Evolutionary conservation across 2,329 filamentous ascomycete genomes (phyloP).

Genomic region (Pseudocercospora musae): DNA sequence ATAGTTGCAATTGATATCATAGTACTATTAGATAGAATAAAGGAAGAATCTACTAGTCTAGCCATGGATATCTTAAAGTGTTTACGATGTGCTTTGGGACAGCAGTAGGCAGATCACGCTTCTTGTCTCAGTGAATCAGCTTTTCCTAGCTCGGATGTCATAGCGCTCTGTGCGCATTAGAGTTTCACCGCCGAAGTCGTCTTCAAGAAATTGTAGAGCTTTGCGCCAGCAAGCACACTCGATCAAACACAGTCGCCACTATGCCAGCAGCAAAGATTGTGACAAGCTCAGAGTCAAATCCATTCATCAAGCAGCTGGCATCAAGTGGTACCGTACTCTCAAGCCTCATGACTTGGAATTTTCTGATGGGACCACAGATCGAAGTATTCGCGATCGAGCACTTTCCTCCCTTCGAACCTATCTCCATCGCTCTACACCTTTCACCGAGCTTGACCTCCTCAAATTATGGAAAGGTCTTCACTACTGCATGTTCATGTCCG

Average conservation of each 20-base stretch:
- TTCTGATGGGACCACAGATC: constrained; percentile 20
- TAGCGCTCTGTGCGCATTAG: neutral
- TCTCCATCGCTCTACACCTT: constrained; percentile 61
- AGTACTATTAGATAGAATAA: neutral
- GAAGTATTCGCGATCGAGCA: constrained; percentile 40
- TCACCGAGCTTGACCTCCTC: constrained; percentile 68
- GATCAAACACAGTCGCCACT: neutral
- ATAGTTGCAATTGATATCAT: neutral
- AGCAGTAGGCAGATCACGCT: neutral
- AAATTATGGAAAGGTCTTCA: constrained; percentile 96
- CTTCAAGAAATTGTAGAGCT: constrained; percentile 6
- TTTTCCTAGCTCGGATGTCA: neutral
- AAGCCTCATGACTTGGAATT: neutral
- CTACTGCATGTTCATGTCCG: constrained; percentile 86
- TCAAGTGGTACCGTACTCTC: constrained; percentile 64
- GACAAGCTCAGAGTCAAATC: constrained; percentile 15
- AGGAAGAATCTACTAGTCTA: neutral
- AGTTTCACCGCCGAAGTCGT: neutral
- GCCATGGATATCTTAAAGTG: neutral
- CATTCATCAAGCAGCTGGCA: constrained; percentile 79
- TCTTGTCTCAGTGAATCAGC: neutral
- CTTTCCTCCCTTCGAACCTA: constrained; percentile 74
- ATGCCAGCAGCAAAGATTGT: constrained; percentile 19
- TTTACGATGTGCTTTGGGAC: neutral
- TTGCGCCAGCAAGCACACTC: neutral